Percentiles rank a stretch among this genome's conserved stretches.
These are phyloP conservation scores for Moniliophthora roreri DNA, from an alignment of 1,284 basidiomycete genomes.

Conservation along the genomic window DNA sequence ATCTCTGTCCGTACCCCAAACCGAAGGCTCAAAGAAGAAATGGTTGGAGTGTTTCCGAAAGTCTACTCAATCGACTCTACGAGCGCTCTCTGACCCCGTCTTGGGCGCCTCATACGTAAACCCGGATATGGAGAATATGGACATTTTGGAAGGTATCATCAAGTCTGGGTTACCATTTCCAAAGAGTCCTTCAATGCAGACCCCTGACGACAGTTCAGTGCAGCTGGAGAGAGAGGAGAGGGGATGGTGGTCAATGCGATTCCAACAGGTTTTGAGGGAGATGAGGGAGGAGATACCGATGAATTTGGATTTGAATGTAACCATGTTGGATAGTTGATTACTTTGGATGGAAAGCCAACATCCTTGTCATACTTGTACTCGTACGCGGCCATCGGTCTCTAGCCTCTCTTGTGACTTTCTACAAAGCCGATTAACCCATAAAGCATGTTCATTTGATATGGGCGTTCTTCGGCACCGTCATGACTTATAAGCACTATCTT, in stretches of 20 bases:
- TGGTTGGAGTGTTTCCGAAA: constrained; percentile 13
- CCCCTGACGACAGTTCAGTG: constrained; percentile 27
- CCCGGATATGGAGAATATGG: no score
- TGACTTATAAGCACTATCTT: no score
- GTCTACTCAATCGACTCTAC: constrained; percentile 10
- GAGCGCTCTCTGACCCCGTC: constrained; percentile 10
- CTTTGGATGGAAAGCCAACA: no score
- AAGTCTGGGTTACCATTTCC: constrained; percentile 62
- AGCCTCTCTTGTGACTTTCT: no score
- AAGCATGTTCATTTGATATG: no score
- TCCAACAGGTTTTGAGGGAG: constrained; percentile 67
- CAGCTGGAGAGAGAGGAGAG: constrained; percentile 66
- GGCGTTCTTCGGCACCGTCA: no score
- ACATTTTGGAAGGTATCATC: constrained; percentile 53
- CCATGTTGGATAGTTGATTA: no score
- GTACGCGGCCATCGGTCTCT: no score
- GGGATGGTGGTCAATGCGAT: constrained; percentile 76
- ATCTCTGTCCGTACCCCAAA: background rate
- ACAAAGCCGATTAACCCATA: no score
- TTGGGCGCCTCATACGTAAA: background rate
- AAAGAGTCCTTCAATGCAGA: constrained; percentile 65
- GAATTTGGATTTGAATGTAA: no score
- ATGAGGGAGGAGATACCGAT: constrained; percentile 22
- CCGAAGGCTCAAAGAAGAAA: background rate
- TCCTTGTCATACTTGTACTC: no score